Base-by-base conservation (phyloP, 805 yeast genomes). In the Kodamaea kaohsiungensis region DNA sequence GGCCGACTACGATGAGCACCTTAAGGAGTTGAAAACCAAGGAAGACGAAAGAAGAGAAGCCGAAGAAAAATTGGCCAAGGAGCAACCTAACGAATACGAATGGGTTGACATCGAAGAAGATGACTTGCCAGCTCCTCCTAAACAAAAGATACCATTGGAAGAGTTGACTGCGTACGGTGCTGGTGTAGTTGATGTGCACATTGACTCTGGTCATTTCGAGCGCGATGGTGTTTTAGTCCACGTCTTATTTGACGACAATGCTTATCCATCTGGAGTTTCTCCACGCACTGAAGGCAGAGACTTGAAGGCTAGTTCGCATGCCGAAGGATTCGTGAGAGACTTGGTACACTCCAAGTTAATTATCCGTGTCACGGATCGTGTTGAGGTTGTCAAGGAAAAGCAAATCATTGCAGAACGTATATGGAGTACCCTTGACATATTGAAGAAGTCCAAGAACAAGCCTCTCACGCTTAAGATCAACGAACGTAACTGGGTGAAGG, bases 281-380 rank as follows among this genome's bases (percentile, higher is more conserved):
- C 67, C 81, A 9, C 80, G 75, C 61, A 66, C 84, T 1, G 77
- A 70, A 30, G 82, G 82, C 33, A 78, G 79, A 49, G 65, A 57
- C 10, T 66, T 88, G 30, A 59, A 64, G 12, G 63, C 76, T 19
- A 64, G 78, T 13, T 81, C 83, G n/a, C 65, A 70, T 19, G 87
- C 85, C 17, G 82, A 79, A 56, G 82, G 81, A 0, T 88, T 88
- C 59, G 76, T 89, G 49, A 82, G 96, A 67, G 95, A 89, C 66
- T 76, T 89, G 61, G 79, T 81, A 43, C 78, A 87, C 65, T 86
- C 91, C 38, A 74, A 69, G 48, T 58, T 83, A 43, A 69, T 83
- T 38, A 71, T 89, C 58, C 78, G 93, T 66, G 65, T 85, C n/a
- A 69, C 88, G 1, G 81, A 78, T 53, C 80, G 74, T 51, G 77